Conservation (phyloP, 306 rosid species). For the Medicago truncatula region MtrunA17r5.0-ANR NC_053042.1:17944501-17945000, state of each 20-base stretch:
- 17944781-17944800: not conserved
- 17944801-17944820: not conserved
- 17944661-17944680: slow-evolving; percentile 6
- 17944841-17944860: slow-evolving; percentile 18
- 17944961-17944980: slow-evolving; percentile 17
- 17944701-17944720: not conserved
- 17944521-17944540: slow-evolving; percentile 13
- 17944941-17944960: not conserved
- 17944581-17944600: slow-evolving; percentile 14
- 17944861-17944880: not conserved
- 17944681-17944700: slow-evolving; percentile 6
- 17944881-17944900: not conserved
- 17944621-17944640: not conserved
- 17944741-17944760: slow-evolving; percentile 13
- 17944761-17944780: not conserved
- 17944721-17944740: not conserved
- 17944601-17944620: not conserved
- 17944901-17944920: not conserved
- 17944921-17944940: slow-evolving; percentile 12
- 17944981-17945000: slow-evolving; percentile 67
- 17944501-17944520: slow-evolving; percentile 32
- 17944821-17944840: slow-evolving; percentile 3
- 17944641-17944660: not conserved
- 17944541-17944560: slow-evolving; percentile 3
- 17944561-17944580: not conserved